These are phyloP conservation scores for Arthrobotrys conoides DNA, from an alignment of 2,329 filamentous ascomycete genomes.

Conservation along the genomic window DNA sequence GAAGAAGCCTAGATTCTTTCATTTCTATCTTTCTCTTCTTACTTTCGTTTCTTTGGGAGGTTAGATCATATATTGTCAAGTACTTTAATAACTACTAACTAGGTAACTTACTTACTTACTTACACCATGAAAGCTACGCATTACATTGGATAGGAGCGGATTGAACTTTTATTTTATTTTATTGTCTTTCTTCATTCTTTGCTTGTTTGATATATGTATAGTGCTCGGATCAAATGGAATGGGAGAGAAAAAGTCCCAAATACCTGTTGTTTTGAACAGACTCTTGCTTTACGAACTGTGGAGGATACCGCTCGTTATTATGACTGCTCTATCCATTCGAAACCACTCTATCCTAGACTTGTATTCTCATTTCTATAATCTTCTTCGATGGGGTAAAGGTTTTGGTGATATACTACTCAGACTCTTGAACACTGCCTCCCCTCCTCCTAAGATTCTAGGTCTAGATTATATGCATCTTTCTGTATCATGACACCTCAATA, in stretches of 20 bases:
- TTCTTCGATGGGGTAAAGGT: too few relatives aligned
- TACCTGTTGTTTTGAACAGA: not conserved
- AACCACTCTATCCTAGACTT: not conserved
- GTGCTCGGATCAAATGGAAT: not conserved
- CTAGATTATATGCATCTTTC: too few relatives aligned
- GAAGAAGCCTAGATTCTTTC: slow-evolving; percentile 64
- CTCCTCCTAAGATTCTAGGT: too few relatives aligned
- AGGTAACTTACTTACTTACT: too few relatives aligned
- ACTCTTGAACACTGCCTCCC: too few relatives aligned
- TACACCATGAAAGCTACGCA: not conserved
- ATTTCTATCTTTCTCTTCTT: not conserved
- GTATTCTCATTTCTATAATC: not conserved
- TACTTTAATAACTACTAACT: slow-evolving; percentile 5
- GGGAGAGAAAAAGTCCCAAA: not conserved
- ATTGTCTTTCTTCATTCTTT: slow-evolving; percentile 1
- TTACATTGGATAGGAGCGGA: slow-evolving; percentile 39
- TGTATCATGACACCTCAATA: not conserved
- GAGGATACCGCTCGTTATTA: not conserved
- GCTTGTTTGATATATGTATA: not conserved
- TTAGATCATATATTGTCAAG: slow-evolving; percentile 19
- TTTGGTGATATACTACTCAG: too few relatives aligned
- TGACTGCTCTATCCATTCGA: not conserved
- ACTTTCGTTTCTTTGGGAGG: slow-evolving; percentile 12
- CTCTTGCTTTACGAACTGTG: not conserved
- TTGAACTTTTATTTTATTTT: slow-evolving; percentile 2